Conservation (phyloP, 208 protist species). For the Trypanosoma avium region DNA sequence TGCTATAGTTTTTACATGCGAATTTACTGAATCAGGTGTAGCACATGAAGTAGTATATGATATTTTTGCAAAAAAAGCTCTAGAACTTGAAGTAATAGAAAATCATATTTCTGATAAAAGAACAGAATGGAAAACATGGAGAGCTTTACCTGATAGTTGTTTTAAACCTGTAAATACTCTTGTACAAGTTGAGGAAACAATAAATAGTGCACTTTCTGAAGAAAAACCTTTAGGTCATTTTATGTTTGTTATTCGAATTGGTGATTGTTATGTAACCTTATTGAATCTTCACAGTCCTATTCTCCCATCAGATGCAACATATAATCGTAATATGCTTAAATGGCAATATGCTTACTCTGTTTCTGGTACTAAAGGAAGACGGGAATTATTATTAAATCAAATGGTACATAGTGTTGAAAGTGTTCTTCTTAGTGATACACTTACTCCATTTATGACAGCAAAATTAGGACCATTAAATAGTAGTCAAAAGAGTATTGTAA, state of each 20-base stretch:
- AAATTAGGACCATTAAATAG: constrained; percentile 67
- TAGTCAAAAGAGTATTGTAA: constrained; percentile 34
- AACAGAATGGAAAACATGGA: constrained; percentile 76
- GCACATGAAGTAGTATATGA: constrained; percentile 70
- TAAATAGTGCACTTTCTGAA: constrained; percentile 60
- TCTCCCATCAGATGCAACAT: constrained; percentile 67
- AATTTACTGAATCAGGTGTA: constrained; percentile 54
- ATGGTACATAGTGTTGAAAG: constrained; percentile 81
- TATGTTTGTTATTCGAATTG: constrained; percentile 85
- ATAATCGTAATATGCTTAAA: constrained; percentile 83
- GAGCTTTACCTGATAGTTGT: constrained; percentile 56
- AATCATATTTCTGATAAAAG: constrained; percentile 48
- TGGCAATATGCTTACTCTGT: constrained; percentile 86
- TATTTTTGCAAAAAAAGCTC: constrained; percentile 35
- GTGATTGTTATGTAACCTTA: constrained; percentile 78
- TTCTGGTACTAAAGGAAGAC: constrained; percentile 56
- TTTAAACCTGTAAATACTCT: constrained; percentile 64
- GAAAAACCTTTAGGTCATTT: constrained; percentile 69
- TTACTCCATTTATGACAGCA: constrained; percentile 68
- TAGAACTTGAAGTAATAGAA: constrained; percentile 38
- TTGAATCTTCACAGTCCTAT: constrained; percentile 74
- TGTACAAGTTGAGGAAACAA: constrained; percentile 72
- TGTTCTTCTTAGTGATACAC: constrained; percentile 67
- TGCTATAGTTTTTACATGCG: constrained; percentile 78
- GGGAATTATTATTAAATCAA: constrained; percentile 75